phyloP scores from a whole-genome alignment of 2,329 filamentous ascomycete genomes.

The Endoconidiophora laricicola region DNA sequence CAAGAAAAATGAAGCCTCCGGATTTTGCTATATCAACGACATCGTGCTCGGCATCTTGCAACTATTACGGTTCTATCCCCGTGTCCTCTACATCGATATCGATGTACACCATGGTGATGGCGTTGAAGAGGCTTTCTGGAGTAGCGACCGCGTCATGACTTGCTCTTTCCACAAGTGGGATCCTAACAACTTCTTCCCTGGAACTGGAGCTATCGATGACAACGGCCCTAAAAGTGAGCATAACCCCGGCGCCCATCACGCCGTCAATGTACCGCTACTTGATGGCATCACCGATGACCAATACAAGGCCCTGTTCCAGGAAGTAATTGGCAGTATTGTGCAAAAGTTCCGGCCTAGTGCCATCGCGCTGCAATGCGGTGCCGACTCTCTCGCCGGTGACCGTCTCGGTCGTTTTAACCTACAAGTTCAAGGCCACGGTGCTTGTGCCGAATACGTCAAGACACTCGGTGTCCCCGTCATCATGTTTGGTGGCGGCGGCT shows the following conservation, averaged over 20 bases:
- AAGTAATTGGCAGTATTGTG: conserved; percentile 61
- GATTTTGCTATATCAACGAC: conserved; percentile 98
- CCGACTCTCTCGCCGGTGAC: conserved; percentile 86
- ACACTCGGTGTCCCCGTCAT: conserved; percentile 64
- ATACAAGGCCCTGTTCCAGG: conserved; percentile 72
- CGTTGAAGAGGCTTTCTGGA: conserved; percentile 82
- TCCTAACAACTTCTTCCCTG: conserved; percentile 67
- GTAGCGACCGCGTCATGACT: conserved; percentile 78
- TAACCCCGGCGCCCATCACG: conserved; percentile 77
- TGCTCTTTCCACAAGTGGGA: conserved; percentile 96
- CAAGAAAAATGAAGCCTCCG: conserved; percentile 82
- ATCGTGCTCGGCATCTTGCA: conserved; percentile 89
- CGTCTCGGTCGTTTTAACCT: conserved; percentile 90
- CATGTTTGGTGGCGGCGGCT: conserved; percentile 85
- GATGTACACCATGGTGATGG: conserved; percentile 86
- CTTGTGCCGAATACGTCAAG: conserved; percentile 82
- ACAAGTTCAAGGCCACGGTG: conserved; percentile 84
- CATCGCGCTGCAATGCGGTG: conserved; percentile 89
- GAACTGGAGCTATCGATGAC: conserved; percentile 72
- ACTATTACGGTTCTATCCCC: conserved; percentile 62
- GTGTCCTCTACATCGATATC: conserved; percentile 88
- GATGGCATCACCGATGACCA: conserved; percentile 85
- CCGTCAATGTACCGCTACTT: conserved; percentile 76
- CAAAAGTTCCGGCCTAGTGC: conserved; percentile 74
- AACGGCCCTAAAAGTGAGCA: conserved; percentile 69